Conservation (phyloP, 805 yeast genomes). For the Suhomyces canberraensis region DNA sequence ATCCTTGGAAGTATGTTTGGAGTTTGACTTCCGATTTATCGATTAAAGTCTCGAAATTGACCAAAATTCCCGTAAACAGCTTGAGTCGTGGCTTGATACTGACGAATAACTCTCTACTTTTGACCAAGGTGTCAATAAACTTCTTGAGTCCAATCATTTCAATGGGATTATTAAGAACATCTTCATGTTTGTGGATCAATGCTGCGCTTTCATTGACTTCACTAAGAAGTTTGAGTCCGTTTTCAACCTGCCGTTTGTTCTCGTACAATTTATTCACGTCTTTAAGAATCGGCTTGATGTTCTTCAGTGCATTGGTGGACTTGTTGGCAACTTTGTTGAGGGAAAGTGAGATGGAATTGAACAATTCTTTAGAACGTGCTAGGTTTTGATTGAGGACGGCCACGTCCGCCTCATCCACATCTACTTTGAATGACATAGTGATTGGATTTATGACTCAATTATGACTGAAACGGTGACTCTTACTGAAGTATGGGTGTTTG, state of each 20-base stretch:
- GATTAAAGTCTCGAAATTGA: conserved; percentile 55
- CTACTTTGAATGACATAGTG: conserved; percentile 33
- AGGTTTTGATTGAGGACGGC: conserved; percentile 77
- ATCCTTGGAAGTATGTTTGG: conserved; percentile 43
- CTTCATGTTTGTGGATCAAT: conserved; percentile 39
- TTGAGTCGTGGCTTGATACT: conserved; percentile 41
- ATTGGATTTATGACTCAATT: background rate
- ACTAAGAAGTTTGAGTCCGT: conserved; percentile 48
- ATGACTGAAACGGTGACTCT: background rate
- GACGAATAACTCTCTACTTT: conserved; percentile 45
- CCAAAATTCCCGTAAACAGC: conserved; percentile 65
- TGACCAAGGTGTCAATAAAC: conserved; percentile 28
- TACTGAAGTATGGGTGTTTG: background rate
- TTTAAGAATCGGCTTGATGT: conserved; percentile 69
- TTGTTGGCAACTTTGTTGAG: conserved; percentile 50
- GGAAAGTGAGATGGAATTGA: conserved; percentile 53
- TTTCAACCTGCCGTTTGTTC: conserved; percentile 56
- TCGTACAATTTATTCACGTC: conserved; percentile 56
- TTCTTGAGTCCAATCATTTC: conserved; percentile 40
- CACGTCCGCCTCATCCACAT: conserved; percentile 78
- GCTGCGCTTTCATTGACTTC: conserved; percentile 53
- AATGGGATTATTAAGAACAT: conserved; percentile 29
- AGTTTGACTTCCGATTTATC: conserved; percentile 55
- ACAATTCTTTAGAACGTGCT: conserved; percentile 52
- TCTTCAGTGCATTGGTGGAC: conserved; percentile 53